Evolutionary conservation across 192 early-diverging fungal species (phyloP), one percentile per base, ranked within the genome.

Genomic region (Coemansia asiatica): DNA sequence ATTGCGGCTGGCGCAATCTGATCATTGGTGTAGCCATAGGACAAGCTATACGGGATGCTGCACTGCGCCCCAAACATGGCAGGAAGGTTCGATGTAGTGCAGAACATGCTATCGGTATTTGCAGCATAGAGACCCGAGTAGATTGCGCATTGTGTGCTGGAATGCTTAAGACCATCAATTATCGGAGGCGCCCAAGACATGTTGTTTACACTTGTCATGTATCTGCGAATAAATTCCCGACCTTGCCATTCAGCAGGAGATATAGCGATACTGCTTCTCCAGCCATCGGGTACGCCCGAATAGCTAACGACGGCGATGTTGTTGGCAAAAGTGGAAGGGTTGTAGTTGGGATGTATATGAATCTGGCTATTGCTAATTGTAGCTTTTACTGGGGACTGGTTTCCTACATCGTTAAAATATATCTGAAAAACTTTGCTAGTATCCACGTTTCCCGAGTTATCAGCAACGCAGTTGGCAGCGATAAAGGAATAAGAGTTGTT

Each of bases 301-400:
- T 28, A 68, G 13, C 35, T 23, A 31, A 64, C 64, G 3, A 74
- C 48, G 6, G 72, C 66, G 22, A 74, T 61, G 58, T 74, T 68
- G 66, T 74, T 68, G 26, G 72, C 72, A 54, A 68, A 61, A 13
- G 66, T 61, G 8, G 25, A 31, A 0, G 62, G 25, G 62, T 74
- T 51, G 15, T 53, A 74, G 6, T 29, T 16, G 0, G 72, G 72
- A n/a, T 74, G 66, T 0, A 74, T 60, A 22, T 66, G 53, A 8
- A 74, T 56, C n/a, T 74, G 18, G n/a, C 27, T 28, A 7, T 19
- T n/a, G 23, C 8, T 21, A 38, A 61, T 58, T 7, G 22, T 23
- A 6, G 54, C 29, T 1, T 48, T 63, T 13, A 25, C 40, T 4
- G 44, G 40, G 1, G 26, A 21, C 4, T 22, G 54, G 26, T 40